Conservation (phyloP, 23 red algal genomes). For the Cyanidiococcus yangmingshanensis region DNA sequence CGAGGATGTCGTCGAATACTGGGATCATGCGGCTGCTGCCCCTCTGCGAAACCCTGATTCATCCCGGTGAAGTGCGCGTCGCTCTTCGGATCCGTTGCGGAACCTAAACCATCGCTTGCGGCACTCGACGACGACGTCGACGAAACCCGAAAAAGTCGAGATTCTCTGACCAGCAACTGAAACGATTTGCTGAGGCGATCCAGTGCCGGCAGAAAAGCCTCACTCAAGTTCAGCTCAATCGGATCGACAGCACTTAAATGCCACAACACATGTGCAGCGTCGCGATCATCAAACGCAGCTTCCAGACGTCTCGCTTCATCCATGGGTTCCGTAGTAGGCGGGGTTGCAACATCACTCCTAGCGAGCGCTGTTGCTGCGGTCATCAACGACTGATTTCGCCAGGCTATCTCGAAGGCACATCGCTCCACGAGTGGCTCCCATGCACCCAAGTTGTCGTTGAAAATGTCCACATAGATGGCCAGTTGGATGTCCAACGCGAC, state of each 20-base stretch:
- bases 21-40: not conserved
- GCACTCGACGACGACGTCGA: not conserved
- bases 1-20: slow-evolving; percentile 10
- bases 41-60: not conserved
- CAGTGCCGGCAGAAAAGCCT: not conserved
- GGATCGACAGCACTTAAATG: not conserved
- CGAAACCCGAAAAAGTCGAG: not conserved
- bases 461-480: not conserved
- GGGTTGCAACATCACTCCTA: too few species aligned
- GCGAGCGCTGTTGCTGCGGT: too few species aligned
- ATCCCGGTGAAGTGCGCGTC: not conserved
- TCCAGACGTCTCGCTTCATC: not conserved
- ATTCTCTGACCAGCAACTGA: not conserved
- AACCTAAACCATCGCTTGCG: not conserved
- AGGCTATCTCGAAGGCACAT: not conserved
- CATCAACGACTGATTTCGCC: slow-evolving; percentile 30
- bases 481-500: not conserved
- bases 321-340: slow-evolving; percentile 23
- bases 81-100: not conserved
- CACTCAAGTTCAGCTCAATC: not conserved
- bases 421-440: slow-evolving; percentile 17
- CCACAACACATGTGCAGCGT: not conserved
- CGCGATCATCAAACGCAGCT: not conserved
- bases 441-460: slow-evolving; percentile 3
- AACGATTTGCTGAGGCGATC: not conserved